Percentiles rank a stretch among this genome's conserved stretches.
phyloP scores from a whole-genome alignment of 352 stramenopile species.

The Hyaloperonospora arabidopsidis region DNA sequence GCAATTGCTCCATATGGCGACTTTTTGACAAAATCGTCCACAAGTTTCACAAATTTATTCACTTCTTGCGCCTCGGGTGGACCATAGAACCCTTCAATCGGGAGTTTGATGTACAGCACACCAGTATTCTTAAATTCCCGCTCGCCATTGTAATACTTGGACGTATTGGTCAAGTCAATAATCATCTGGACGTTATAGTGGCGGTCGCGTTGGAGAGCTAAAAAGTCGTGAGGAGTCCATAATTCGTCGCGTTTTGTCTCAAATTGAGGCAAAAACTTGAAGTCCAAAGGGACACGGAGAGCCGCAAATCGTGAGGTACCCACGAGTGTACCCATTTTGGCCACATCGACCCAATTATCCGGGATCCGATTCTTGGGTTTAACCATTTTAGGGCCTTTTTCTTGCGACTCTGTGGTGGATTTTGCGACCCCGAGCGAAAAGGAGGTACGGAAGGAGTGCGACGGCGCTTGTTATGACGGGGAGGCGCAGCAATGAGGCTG shows the following conservation, averaged over 20 bases:
- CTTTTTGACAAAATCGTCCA: constrained; percentile 48
- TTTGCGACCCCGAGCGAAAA: constrained; percentile 7
- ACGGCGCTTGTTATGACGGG: constrained; percentile 6
- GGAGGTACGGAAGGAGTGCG: constrained; percentile 6
- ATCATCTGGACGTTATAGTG: constrained; percentile 51
- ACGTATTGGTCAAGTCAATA: constrained; percentile 79
- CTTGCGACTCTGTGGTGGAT: not conserved
- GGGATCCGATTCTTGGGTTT: constrained; percentile 40
- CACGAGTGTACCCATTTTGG: constrained; percentile 61
- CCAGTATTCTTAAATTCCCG: constrained; percentile 36
- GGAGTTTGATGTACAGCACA: constrained; percentile 71
- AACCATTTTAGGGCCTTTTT: constrained; percentile 17
- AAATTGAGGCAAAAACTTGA: constrained; percentile 49
- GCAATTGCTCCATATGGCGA: constrained; percentile 42
- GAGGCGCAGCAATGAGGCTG: constrained; percentile 16
- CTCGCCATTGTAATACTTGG: constrained; percentile 73
- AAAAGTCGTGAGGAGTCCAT: constrained; percentile 54
- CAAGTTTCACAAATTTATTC: constrained; percentile 48
- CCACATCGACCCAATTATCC: constrained; percentile 75
- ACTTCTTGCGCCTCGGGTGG: constrained; percentile 47
- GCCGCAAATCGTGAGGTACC: constrained; percentile 49
- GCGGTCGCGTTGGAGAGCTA: constrained; percentile 32
- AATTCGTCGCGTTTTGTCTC: constrained; percentile 26
- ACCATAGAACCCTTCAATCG: constrained; percentile 61
- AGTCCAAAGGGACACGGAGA: constrained; percentile 65